phyloP scores from a whole-genome alignment of 2,329 filamentous ascomycete genomes.

The Aspergillus calidoustus region DNA sequence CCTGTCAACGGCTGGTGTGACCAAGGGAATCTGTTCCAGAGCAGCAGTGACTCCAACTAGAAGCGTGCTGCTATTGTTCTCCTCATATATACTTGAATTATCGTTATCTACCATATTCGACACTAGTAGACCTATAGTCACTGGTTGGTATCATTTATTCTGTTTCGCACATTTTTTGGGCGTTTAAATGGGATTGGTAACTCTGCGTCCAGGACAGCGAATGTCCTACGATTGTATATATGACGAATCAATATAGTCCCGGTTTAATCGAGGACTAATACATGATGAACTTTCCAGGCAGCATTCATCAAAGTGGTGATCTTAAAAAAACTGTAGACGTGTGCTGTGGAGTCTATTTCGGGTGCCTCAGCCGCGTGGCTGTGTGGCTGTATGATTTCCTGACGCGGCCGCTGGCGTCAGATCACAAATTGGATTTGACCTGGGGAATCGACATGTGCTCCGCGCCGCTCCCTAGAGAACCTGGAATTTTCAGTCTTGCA shows the following conservation, averaged over 20 bases:
- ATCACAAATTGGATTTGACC: background rate
- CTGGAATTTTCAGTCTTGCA: background rate
- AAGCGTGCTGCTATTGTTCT: background rate
- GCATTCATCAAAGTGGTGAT: background rate
- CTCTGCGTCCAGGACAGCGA: background rate
- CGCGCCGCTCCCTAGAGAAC: background rate
- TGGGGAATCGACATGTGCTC: constrained; percentile 1
- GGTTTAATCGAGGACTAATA: background rate
- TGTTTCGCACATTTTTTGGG: constrained; percentile 3
- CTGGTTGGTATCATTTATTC: constrained; percentile 1
- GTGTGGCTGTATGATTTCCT: background rate
- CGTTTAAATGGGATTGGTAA: constrained; percentile 4
- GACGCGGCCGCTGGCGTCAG: background rate
- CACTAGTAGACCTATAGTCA: background rate
- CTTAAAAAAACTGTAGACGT: background rate
- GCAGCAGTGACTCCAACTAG: background rate
- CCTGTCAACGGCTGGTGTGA: constrained; percentile 53
- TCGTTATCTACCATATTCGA: background rate
- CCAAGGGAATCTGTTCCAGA: constrained; percentile 36
- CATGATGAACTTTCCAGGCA: background rate
- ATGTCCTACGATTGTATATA: background rate
- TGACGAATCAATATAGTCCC: constrained; percentile 8
- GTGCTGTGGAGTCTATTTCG: background rate
- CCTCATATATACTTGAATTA: constrained; percentile 1
- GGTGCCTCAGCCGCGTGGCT: constrained; percentile 6